Evolutionary conservation across 257 asterid genomes (phyloP), one percentile per base, ranked within the genome.

Genomic region (Fraxinus quadrangulata): DNA sequence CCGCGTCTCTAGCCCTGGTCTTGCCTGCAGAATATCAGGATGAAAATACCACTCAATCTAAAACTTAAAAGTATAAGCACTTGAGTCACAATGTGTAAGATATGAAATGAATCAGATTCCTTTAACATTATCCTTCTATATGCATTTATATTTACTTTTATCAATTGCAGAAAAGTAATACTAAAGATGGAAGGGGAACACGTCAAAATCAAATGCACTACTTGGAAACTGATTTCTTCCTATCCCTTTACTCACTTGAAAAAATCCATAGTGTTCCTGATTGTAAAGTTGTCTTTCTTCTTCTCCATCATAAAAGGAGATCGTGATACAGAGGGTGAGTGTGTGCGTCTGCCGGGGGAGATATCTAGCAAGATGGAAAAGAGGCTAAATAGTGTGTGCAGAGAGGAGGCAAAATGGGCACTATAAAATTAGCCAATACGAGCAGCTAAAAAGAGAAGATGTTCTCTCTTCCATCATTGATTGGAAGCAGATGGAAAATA

Each of bases 1-100:
- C 98, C 65, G 97, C 97, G 87, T 94, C 98, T 83, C 97, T 89
- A 14, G 98, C 98, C 83, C 97, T 89, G 56, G 89, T 89, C 84
- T 91, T 94, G 78, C 98, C 98, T 96, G 97, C 68, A 87, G 49
- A 76, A 11, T 49, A 63, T 34, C 36, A 84, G 56, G 23, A 75
- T 34, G 47, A 70, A 30, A 83, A 80, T 30, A 66, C 5, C 30
- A n/a, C 14, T 83, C 73, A 79, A 63, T 59, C 73, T 34, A 30
- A 70, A 47, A 72, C 61, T 67, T 36, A 67, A 81, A 77, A 71
- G 73, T 11, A 72, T 5, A 26, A 72, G 11, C 31, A 75, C 36
- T 31, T 26, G 14, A 17, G 16, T 34, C 66, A 61, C 8, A 69
- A 45, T 30, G 49, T 42, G 72, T 73, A 3, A 67, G 77, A 30